These are phyloP conservation scores for Paraphoma sp. DNA, from an alignment of 2,329 filamentous ascomycete genomes.

Conservation along the genomic window DNA sequence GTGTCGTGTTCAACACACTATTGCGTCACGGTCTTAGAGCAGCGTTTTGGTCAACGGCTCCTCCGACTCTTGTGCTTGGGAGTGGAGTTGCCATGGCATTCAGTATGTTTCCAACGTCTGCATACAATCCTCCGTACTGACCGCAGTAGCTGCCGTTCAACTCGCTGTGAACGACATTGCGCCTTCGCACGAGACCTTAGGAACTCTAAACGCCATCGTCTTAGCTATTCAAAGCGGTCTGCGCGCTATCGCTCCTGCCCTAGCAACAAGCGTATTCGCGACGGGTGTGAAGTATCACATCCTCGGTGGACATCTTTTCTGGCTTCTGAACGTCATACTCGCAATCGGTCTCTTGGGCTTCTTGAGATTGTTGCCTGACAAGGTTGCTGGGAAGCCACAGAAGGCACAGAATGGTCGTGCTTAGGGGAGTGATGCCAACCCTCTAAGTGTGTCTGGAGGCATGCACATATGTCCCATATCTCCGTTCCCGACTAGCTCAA, in stretches of 20 bases:
- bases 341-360: slow-evolving; percentile 22
- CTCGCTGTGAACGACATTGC: slow-evolving; percentile 77
- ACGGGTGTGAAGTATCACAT: slow-evolving; percentile 68
- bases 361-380: slow-evolving; percentile 31
- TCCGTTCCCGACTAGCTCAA: no score
- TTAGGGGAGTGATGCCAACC: no score
- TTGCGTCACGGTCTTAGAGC: slow-evolving; percentile 54
- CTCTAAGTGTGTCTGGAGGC: no score
- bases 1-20: slow-evolving; percentile 64
- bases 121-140: not conserved
- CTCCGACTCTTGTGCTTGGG: slow-evolving; percentile 59
- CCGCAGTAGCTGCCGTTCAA: slow-evolving; percentile 63
- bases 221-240: slow-evolving; percentile 68
- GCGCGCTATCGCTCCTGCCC: slow-evolving; percentile 69
- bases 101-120: slow-evolving; percentile 50
- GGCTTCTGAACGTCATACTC: slow-evolving; percentile 60
- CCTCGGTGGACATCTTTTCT: slow-evolving; percentile 69
- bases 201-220: slow-evolving; percentile 73
- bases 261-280: slow-evolving; percentile 73
- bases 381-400: slow-evolving; percentile 23
- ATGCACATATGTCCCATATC: no score
- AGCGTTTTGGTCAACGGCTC: slow-evolving; percentile 65
- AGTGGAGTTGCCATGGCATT: slow-evolving; percentile 72
- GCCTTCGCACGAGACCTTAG: slow-evolving; percentile 68
- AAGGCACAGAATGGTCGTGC: not conserved